Conservation (phyloP, 148 eudicot genomes). For the Tetragonia tetragonoides region DNA sequence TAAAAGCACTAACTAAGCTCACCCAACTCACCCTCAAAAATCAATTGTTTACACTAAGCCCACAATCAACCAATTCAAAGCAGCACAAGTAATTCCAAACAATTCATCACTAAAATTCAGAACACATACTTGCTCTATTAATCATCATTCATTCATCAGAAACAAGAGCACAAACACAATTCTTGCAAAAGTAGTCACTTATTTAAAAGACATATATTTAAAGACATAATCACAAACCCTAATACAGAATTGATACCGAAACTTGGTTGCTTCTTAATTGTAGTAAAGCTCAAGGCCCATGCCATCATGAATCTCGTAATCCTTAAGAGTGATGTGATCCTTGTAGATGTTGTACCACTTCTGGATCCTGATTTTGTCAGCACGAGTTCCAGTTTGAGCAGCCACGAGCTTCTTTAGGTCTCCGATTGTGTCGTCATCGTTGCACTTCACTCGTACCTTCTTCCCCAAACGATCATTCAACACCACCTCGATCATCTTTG, state of each 20-base stretch:
- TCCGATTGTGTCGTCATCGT: constrained; percentile 91
- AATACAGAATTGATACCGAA: neutral
- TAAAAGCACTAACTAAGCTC: too few species aligned
- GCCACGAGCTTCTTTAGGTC: constrained; percentile 93
- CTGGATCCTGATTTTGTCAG: constrained; percentile 89
- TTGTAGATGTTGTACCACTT: constrained; percentile 94
- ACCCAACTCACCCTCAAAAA: too few species aligned
- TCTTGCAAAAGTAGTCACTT: too few species aligned
- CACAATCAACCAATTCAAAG: too few species aligned
- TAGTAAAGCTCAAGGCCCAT: constrained; percentile 99
- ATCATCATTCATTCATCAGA: too few species aligned
- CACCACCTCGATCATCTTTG: constrained; percentile 36
- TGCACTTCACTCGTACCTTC: constrained; percentile 93
- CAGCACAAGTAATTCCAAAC: too few species aligned
- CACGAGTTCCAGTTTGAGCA: constrained; percentile 84
- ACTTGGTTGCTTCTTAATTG: constrained; percentile 33
- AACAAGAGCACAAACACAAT: too few species aligned
- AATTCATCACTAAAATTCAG: too few species aligned
- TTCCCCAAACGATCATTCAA: constrained; percentile 36
- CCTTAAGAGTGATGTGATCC: constrained; percentile 83
- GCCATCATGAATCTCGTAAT: constrained; percentile 96
- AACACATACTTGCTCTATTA: too few species aligned
- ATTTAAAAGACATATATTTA: too few species aligned
- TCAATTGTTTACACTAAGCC: too few species aligned
- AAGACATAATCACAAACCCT: neutral